These are phyloP conservation scores for Fusarium proliferatum DNA, from an alignment of 2,329 filamentous ascomycete genomes.

Conservation along the genomic window DNA sequence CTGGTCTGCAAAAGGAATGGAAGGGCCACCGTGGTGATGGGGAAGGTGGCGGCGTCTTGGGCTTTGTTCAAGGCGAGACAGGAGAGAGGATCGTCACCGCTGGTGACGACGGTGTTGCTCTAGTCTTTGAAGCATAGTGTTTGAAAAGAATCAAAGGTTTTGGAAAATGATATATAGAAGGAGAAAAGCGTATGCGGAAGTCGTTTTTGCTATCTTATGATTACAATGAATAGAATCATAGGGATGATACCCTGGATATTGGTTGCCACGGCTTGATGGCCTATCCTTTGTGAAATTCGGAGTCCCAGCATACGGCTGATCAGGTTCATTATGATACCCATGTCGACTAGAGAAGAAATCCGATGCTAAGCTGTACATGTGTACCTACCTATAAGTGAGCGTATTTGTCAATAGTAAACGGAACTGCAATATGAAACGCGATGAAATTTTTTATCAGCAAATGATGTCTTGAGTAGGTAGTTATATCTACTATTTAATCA, in stretches of 20 bases:
- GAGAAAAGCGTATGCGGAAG: slow-evolving; percentile 28
- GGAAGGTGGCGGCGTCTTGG: slow-evolving; percentile 88
- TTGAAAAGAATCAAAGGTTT: slow-evolving; percentile 7
- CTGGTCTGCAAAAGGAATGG: slow-evolving; percentile 87
- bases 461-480: not conserved
- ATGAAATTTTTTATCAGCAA: not conserved
- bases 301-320: not conserved
- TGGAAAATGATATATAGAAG: slow-evolving; percentile 23
- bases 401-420: not conserved
- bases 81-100: slow-evolving; percentile 86
- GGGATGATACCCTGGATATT: slow-evolving; percentile 39
- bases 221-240: slow-evolving; percentile 42
- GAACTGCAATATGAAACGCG: not conserved
- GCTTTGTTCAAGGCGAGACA: slow-evolving; percentile 84
- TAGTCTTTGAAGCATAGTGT: slow-evolving; percentile 71
- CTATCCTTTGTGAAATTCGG: not conserved
- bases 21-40: slow-evolving; percentile 87
- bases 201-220: slow-evolving; percentile 37
- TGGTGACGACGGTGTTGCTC: slow-evolving; percentile 81
- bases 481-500: not conserved
- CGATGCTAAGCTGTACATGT: not conserved
- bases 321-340: not conserved
- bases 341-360: not conserved
- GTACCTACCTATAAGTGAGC: not conserved
- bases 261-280: not conserved